These are phyloP conservation scores for Grosmannia penicillata DNA, from an alignment of 2,329 filamentous ascomycete species.

Conservation along the genomic window DNA sequence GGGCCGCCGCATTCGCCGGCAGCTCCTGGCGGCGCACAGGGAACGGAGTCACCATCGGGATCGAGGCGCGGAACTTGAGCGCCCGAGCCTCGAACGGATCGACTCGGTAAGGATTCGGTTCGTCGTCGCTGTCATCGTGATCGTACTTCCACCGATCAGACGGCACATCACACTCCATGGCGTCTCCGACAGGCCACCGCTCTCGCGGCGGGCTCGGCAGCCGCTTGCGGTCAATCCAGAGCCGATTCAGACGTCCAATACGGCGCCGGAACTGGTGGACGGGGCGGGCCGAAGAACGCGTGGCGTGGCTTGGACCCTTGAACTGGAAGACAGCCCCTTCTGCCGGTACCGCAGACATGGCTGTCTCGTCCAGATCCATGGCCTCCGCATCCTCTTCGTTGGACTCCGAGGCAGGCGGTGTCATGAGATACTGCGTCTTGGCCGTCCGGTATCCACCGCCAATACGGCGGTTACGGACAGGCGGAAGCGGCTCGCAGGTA, in stretches of 20 bases:
- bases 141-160: conserved; percentile 76
- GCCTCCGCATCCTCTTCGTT: conserved; percentile 24
- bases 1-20: neutral
- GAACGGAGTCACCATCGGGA: conserved; percentile 26
- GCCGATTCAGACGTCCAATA: conserved; percentile 66
- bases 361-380: conserved; percentile 43
- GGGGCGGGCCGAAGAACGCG: neutral
- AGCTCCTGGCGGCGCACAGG: conserved; percentile 6
- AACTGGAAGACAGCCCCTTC: conserved; percentile 28
- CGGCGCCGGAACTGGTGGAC: conserved; percentile 65
- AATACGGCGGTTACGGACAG: conserved; percentile 49
- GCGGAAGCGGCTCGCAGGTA: conserved; percentile 72
- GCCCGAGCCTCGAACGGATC: conserved; percentile 53
- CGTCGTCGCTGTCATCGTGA: conserved; percentile 70
- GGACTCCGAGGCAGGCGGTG: conserved; percentile 43
- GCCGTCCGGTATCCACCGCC: conserved; percentile 55
- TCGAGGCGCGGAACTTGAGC: conserved; percentile 45
- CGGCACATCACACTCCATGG: conserved; percentile 19
- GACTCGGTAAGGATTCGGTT: conserved; percentile 57
- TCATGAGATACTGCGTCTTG: conserved; percentile 56
- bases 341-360: no score
- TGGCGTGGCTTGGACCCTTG: no score
- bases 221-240: conserved; percentile 78
- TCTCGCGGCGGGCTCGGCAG: conserved; percentile 36
- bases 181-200: neutral